Percentiles rank a stretch among this genome's conserved stretches.
Evolutionary conservation across 176 grass and related monocot species (phyloP).

Genomic region (Lolium rigidum): DNA sequence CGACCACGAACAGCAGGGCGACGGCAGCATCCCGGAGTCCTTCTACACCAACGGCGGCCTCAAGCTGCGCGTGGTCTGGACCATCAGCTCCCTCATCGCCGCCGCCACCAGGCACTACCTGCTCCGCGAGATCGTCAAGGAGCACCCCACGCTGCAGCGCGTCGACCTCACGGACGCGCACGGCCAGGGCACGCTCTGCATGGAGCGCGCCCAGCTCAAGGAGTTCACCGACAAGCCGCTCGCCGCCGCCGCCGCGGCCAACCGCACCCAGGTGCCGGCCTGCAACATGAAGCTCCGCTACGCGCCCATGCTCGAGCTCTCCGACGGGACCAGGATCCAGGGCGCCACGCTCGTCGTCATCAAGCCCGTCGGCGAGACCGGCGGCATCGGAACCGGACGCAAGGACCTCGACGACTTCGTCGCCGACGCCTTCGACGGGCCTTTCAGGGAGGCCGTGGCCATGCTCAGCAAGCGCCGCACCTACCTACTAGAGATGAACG

Average conservation of each 20-base stretch:
- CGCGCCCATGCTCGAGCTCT: constrained; percentile 72
- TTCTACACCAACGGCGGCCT: constrained; percentile 84
- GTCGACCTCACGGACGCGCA: constrained; percentile 72
- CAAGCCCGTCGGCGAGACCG: constrained; percentile 71
- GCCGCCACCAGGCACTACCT: constrained; percentile 84
- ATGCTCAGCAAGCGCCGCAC: constrained; percentile 70
- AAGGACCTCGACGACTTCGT: constrained; percentile 75
- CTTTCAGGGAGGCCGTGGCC: constrained; percentile 60
- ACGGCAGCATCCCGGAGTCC: constrained; percentile 70
- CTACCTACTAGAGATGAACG: constrained; percentile 90
- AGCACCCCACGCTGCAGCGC: constrained; percentile 69
- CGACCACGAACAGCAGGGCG: constrained; percentile 32
- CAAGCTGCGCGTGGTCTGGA: constrained; percentile 80
- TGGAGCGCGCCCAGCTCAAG: constrained; percentile 64
- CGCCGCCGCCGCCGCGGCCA: constrained; percentile 51
- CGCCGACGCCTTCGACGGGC: constrained; percentile 63
- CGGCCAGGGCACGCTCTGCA: constrained; percentile 69
- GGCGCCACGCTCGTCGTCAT: constrained; percentile 76
- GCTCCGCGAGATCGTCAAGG: constrained; percentile 80
- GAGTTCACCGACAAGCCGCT: constrained; percentile 78
- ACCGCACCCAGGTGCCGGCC: constrained; percentile 78
- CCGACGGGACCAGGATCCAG: constrained; percentile 68
- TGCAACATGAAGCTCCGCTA: constrained; percentile 89
- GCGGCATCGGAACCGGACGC: constrained; percentile 42
- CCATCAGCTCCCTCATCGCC: constrained; percentile 81